Base-by-base conservation (phyloP, 345 rosid genomes). In the Conringia planisiliqua region DNA sequence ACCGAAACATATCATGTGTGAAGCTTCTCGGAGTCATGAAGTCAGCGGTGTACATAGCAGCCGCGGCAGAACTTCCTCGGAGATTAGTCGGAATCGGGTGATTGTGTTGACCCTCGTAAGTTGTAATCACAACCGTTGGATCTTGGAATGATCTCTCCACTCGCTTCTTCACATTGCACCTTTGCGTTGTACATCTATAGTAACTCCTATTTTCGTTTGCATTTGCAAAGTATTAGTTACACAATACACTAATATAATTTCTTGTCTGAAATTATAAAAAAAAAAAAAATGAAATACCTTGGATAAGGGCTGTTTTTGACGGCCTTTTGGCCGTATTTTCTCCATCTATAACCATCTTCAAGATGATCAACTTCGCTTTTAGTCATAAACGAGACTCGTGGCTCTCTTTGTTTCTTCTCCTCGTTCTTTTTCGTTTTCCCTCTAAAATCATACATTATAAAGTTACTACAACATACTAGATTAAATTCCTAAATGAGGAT, bases 131-230 rank as follows among this genome's bases (percentile, higher is more conserved):
- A 26, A 81, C 81, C n/a, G 98, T 78, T 39, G 96, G 97, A 73
- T 93, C 97, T 74, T 91, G 84, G 68, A 76, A 89, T 10, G 98
- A 93, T 54, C 97, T 87, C 76, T 93, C 98, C n/a, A 93, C 94
- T 1, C 96, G 75, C 65, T 93, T 91, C 91, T 93, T 93, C 30
- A 93, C 98, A 1, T 76, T 85, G 80, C 97, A 93, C 71, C 82
- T 88, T 79, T 89, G 96, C 2, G 88, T 91, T 5, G 98, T 93
- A 87, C 98, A 93, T 78, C 97, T 76, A 63, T 93, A 93, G 77
- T 93, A 93, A 79, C 98, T 93, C 76, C 98, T 93, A 32, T 58
- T 32, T 20, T 22, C 14, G 27, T 75, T 74, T 62, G 40, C 79
- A 75, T 68, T 51, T 40, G 12, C 12, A 3, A 50, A 61, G 8